Conservation (phyloP, 176 grass and related monocot genomes). For the Oryza meyeriana region DNA sequence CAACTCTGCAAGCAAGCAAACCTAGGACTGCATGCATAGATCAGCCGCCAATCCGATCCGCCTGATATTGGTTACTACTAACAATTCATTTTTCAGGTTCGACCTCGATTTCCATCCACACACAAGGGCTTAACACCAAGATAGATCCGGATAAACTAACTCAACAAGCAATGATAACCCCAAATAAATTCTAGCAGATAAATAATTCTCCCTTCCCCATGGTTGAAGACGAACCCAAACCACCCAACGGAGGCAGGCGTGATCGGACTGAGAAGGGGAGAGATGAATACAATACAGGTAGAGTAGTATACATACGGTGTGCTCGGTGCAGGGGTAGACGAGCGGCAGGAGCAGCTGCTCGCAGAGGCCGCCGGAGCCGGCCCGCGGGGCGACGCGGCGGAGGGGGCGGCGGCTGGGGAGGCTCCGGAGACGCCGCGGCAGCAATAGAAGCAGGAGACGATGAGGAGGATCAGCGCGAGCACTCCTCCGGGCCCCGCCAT, state of each 20-base stretch:
- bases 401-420: constrained; percentile 10
- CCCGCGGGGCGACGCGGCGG: constrained; percentile 22
- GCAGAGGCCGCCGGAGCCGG: constrained; percentile 50
- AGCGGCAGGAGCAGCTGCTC: constrained; percentile 57
- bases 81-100: background rate
- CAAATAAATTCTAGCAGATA: background rate
- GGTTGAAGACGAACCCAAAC: background rate
- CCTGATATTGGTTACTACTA: too few relatives aligned
- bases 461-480: constrained; percentile 15
- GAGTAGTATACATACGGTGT: constrained; percentile 49
- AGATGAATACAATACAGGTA: background rate
- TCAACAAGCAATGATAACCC: background rate
- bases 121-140: background rate
- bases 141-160: background rate
- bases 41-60: background rate
- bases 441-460: background rate
- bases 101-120: background rate
- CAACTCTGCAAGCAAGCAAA: background rate
- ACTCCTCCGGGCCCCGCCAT: constrained; percentile 21
- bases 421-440: background rate
- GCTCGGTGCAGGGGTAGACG: constrained; percentile 79
- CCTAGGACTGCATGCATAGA: background rate
- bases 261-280: background rate
- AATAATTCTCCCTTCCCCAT: background rate
- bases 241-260: background rate